These are phyloP conservation scores for Pseudocercospora eumusae DNA, from an alignment of 2,329 filamentous ascomycete genomes.

Conservation along the genomic window DNA sequence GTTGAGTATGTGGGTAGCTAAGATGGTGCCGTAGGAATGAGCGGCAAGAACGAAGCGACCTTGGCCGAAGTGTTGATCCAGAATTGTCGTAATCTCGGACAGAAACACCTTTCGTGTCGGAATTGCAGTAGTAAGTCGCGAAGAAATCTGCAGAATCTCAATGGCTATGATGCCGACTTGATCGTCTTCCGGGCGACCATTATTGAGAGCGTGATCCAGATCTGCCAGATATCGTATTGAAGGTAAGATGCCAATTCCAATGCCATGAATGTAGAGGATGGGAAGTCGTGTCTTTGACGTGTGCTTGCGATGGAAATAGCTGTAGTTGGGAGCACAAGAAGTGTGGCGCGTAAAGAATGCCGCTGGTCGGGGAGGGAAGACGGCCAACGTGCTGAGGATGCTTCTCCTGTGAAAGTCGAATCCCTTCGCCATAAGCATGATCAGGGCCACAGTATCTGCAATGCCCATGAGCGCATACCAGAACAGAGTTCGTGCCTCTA, in stretches of 20 bases:
- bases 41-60: slow-evolving; percentile 61
- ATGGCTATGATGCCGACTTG: slow-evolving; percentile 65
- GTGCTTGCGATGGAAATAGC: slow-evolving; percentile 69
- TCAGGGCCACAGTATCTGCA: slow-evolving; percentile 49
- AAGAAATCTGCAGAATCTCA: slow-evolving; percentile 67
- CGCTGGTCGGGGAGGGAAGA: slow-evolving; percentile 62
- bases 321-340: slow-evolving; percentile 55
- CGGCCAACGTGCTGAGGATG: slow-evolving; percentile 43
- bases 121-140: slow-evolving; percentile 60
- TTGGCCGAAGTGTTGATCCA: slow-evolving; percentile 62
- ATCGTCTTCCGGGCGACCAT: slow-evolving; percentile 38
- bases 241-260: slow-evolving; percentile 67
- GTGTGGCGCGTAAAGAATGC: slow-evolving; percentile 49
- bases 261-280: slow-evolving; percentile 69
- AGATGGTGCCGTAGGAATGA: slow-evolving; percentile 64
- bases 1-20: slow-evolving; percentile 63
- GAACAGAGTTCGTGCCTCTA: slow-evolving; percentile 56
- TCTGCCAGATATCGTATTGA: slow-evolving; percentile 61
- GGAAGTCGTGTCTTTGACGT: slow-evolving; percentile 59
- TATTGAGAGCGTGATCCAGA: slow-evolving; percentile 45
- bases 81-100: slow-evolving; percentile 57
- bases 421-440: slow-evolving; percentile 29
- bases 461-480: slow-evolving; percentile 62
- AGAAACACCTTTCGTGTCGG: slow-evolving; percentile 57
- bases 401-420: slow-evolving; percentile 32